Evolutionary conservation across 2,329 filamentous ascomycete species (phyloP).

Genomic region (Cordyceps fumosorosea): DNA sequence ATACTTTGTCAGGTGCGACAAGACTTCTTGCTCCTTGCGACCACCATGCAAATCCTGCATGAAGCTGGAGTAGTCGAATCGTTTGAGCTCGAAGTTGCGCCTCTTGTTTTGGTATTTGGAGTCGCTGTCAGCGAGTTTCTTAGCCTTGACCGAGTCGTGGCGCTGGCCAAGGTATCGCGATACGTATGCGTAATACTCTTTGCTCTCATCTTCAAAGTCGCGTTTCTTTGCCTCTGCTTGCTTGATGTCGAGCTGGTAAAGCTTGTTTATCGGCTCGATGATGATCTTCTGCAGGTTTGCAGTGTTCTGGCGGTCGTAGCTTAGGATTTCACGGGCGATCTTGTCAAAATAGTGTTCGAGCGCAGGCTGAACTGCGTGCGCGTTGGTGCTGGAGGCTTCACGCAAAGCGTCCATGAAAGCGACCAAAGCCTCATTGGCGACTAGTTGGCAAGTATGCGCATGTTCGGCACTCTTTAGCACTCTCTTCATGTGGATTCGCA

Average conservation of each 20-base stretch:
- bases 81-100: constrained; percentile 90
- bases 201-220: constrained; percentile 97
- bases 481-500: constrained; percentile 92
- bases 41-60: constrained; percentile 99
- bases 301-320: constrained; percentile 80
- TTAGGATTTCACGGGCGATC: constrained; percentile 83
- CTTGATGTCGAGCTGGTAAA: constrained; percentile 96
- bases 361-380: constrained; percentile 93
- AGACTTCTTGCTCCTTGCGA: constrained; percentile 94
- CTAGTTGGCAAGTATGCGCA: constrained; percentile 69
- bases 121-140: constrained; percentile 92
- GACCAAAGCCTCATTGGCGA: constrained; percentile 78
- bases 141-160: constrained; percentile 92
- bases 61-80: constrained; percentile 97
- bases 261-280: constrained; percentile 84
- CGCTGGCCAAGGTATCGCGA: constrained; percentile 93
- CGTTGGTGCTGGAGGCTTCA: constrained; percentile 84
- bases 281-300: constrained; percentile 83
- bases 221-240: constrained; percentile 94
- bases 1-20: constrained; percentile 90
- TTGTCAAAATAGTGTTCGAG: constrained; percentile 98
- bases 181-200: constrained; percentile 95
- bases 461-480: constrained; percentile 91
- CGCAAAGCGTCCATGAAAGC: constrained; percentile 79
- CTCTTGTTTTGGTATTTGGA: constrained; percentile 93